phyloP scores from a whole-genome alignment of 306 rosid species.

The Vachellia pachyceras region DNA sequence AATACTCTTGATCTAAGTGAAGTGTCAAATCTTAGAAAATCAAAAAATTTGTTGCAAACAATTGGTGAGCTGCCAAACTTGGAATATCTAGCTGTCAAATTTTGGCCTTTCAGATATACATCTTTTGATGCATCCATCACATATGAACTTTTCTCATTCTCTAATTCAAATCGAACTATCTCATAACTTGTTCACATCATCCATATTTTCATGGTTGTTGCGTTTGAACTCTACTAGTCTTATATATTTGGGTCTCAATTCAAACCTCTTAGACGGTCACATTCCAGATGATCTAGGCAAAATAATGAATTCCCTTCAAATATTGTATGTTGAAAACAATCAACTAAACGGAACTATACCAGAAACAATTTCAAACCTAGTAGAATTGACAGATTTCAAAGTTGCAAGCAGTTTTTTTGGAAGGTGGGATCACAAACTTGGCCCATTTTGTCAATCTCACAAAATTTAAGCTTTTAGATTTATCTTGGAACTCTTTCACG shows the following conservation, averaged over 20 bases:
- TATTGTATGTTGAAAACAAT: background rate
- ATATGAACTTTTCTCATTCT: background rate
- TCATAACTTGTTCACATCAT: background rate
- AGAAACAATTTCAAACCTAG: background rate
- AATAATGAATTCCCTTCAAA: background rate
- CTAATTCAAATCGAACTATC: background rate
- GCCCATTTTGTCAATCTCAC: slow-evolving; percentile 16
- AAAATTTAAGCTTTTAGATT: accelerated
- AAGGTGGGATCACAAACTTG: slow-evolving; percentile 4
- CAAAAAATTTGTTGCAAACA: background rate
- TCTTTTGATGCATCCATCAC: background rate
- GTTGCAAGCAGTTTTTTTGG: background rate
- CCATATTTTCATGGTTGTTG: background rate
- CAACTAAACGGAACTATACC: background rate
- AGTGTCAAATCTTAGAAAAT: background rate
- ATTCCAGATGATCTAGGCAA: background rate
- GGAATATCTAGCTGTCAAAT: background rate
- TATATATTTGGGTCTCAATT: background rate
- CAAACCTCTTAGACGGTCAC: background rate
- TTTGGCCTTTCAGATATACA: background rate
- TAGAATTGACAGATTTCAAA: background rate
- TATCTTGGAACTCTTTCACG: slow-evolving; percentile 7
- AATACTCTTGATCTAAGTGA: background rate
- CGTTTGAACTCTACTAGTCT: background rate
- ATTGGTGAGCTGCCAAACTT: background rate